Base-by-base conservation (phyloP, 2,329 filamentous ascomycete species). In the Botrytis fragariae region DNA sequence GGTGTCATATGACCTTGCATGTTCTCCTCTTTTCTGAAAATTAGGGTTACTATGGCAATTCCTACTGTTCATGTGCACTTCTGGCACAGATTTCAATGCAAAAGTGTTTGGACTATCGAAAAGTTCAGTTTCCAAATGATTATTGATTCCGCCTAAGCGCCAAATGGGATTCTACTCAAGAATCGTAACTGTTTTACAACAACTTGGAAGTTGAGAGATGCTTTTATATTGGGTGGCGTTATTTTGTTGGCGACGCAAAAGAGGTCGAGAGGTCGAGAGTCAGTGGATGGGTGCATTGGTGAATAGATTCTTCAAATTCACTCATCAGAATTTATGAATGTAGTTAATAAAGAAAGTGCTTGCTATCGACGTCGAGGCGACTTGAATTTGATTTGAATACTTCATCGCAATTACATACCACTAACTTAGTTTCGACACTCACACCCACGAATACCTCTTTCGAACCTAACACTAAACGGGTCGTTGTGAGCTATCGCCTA, bases 11-110 rank as follows among this genome's bases (percentile, higher is more conserved):
- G n/a, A n/a, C 2, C 25, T n/a, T 54, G 48, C 10, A 3, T 16
- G 16, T n/a, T 54, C 1, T 54, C 48, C 48, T n/a, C 25, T n/a
- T 7, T 16, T 2, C 12, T n/a, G 25, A 54, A 51, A 16, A 16
- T 6, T 12, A 54, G 48, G n/a, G 2, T n/a, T 54, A 16, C 5
- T 54, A 0, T 7, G 12, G 5, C 12, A n/a, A n/a, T 51, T 51
- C 5, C 25, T 1, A n/a, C 16, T 25, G 4, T n/a, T n/a, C 5
- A n/a, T 16, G 7, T n/a, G 12, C 25, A 7, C 12, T 0, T n/a
- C 0, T 51, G 25, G 0, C 48, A 51, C 12, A 7, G 4, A 16
- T 0, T n/a, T 1, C 48, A 16, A 14, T 16, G 25, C 48, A 51
- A 7, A 51, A 51, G 25, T 51, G 1, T 14, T 16, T 51, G 4